Percentiles rank a stretch among this genome's conserved stretches.
phyloP scores from a whole-genome alignment of 192 early-diverging fungal genomes.

The Backusella psychrophila region DNA sequence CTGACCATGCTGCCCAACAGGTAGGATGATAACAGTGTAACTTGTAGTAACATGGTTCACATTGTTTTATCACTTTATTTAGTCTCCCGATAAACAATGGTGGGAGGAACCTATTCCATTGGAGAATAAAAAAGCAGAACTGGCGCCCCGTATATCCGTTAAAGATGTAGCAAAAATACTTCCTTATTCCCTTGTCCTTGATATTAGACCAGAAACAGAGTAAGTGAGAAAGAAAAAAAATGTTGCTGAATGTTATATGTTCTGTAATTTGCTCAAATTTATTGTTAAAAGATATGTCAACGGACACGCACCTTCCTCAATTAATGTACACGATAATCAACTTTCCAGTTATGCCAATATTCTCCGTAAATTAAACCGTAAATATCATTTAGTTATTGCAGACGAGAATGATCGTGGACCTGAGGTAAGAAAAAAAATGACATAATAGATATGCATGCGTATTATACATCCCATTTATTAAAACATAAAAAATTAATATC shows the following conservation, averaged over 20 bases:
- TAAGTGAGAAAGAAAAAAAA: constrained; percentile 26
- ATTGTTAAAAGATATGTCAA: constrained; percentile 40
- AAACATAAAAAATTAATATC: background rate
- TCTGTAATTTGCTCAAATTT: background rate
- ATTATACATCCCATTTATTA: background rate
- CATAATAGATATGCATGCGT: background rate
- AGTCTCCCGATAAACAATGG: constrained; percentile 24
- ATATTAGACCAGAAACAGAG: constrained; percentile 55
- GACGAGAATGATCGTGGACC: constrained; percentile 43
- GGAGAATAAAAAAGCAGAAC: constrained; percentile 46
- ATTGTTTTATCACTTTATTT: background rate
- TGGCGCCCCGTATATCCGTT: constrained; percentile 54
- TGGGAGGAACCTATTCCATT: constrained; percentile 50
- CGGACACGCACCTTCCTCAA: constrained; percentile 55
- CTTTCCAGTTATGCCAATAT: constrained; percentile 40
- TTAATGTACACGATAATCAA: constrained; percentile 47
- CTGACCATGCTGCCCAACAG: background rate
- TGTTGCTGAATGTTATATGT: background rate
- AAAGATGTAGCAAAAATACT: constrained; percentile 46
- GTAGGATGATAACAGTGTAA: background rate
- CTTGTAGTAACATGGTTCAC: background rate
- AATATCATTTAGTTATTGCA: constrained; percentile 51
- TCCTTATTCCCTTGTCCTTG: constrained; percentile 51
- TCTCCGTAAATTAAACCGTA: constrained; percentile 48
- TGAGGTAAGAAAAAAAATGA: constrained; percentile 35